These are phyloP conservation scores for Fusarium illudens DNA, from an alignment of 2,329 filamentous ascomycete species.

Conservation along the genomic window DNA sequence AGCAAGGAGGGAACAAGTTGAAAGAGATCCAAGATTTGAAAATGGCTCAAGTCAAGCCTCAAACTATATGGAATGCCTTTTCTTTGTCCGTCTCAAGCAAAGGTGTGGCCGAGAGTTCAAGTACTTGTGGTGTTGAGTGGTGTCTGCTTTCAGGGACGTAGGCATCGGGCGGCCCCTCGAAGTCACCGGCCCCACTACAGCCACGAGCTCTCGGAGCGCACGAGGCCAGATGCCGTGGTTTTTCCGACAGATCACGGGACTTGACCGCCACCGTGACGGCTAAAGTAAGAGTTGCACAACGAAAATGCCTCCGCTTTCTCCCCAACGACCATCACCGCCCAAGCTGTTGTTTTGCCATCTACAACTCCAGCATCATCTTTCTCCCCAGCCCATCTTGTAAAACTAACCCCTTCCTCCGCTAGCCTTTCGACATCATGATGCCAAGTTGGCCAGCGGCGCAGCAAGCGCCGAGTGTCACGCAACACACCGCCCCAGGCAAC, in stretches of 20 bases:
- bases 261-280: constrained; percentile 36
- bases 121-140: constrained; percentile 12
- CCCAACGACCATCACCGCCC: constrained; percentile 16
- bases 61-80: not conserved
- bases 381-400: constrained; percentile 21
- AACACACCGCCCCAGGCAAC: constrained; percentile 46
- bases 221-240: constrained; percentile 8
- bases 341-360: constrained; percentile 19
- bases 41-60: not conserved
- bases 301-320: constrained; percentile 37
- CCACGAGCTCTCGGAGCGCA: constrained; percentile 19
- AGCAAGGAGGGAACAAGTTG: constrained; percentile 10
- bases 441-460: constrained; percentile 50
- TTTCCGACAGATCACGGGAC: constrained; percentile 38
- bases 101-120: constrained; percentile 4
- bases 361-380: constrained; percentile 23
- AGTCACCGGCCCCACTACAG: constrained; percentile 28
- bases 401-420: constrained; percentile 39
- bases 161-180: constrained; percentile 23
- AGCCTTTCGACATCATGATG: constrained; percentile 46
- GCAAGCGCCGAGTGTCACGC: constrained; percentile 53
- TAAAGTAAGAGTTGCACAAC: constrained; percentile 21
- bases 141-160: constrained; percentile 18
- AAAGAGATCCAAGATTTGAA: not conserved
- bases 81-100: not conserved